These are phyloP conservation scores for Fusarium sp. DNA, from an alignment of 2,329 filamentous ascomycete genomes.

Conservation along the genomic window DNA sequence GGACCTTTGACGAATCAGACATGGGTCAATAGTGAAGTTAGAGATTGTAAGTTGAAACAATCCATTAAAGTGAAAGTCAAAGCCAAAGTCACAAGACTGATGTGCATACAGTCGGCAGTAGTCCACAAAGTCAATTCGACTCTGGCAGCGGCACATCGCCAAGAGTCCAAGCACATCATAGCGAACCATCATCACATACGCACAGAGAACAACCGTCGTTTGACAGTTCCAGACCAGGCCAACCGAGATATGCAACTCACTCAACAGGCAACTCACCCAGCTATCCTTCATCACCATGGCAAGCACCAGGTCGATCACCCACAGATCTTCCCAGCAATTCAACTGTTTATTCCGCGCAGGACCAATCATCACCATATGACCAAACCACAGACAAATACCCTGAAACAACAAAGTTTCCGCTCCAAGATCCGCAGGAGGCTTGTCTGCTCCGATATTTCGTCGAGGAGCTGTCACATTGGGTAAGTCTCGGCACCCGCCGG, in stretches of 20 bases:
- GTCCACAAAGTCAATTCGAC: slow-evolving; percentile 13
- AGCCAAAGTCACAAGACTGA: background rate
- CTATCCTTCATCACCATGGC: slow-evolving; percentile 25
- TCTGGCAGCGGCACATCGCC: background rate
- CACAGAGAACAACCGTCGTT: background rate
- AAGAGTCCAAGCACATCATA: background rate
- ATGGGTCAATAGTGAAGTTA: slow-evolving; percentile 52
- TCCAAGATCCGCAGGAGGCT: slow-evolving; percentile 52
- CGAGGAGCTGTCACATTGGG: slow-evolving; percentile 55
- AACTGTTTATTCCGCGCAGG: slow-evolving; percentile 18
- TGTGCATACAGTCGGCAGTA: background rate
- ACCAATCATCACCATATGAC: slow-evolving; percentile 24
- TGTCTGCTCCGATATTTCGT: slow-evolving; percentile 54
- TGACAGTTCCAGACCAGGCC: background rate
- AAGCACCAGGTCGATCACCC: slow-evolving; percentile 19
- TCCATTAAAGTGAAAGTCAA: background rate
- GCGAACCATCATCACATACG: background rate
- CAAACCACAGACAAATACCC: background rate
- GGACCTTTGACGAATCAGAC: slow-evolving; percentile 51
- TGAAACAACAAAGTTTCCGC: slow-evolving; percentile 43
- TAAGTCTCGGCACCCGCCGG: slow-evolving; percentile 14
- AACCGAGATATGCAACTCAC: slow-evolving; percentile 1
- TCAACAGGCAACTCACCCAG: slow-evolving; percentile 4
- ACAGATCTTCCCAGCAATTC: slow-evolving; percentile 15
- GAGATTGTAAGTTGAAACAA: slow-evolving; percentile 46